Evolutionary conservation across 805 yeast species (phyloP), one percentile per base, ranked within the genome.

Genomic region (Yarrowia sp.): DNA sequence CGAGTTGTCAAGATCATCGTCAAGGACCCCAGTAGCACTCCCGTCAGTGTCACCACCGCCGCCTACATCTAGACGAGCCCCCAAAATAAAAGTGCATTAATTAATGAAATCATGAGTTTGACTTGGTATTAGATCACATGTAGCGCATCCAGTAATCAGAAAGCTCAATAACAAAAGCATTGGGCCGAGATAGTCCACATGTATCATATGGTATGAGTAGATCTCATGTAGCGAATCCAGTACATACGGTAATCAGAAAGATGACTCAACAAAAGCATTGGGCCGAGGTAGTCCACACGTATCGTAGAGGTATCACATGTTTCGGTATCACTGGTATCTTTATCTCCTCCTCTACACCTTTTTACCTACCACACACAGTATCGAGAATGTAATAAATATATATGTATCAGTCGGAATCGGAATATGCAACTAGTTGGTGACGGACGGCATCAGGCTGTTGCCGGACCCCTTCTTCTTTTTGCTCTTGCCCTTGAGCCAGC

Each of bases 311-410:
- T 27, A 27, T 27, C 29, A 27, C 29, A 27, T 14, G 13, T 19
- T 2, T 21, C 18, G 1, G 1, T 9, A 9, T 14, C 27, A 38
- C 27, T 16, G 24, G 41, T 36, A 19, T 19, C 22, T 12, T 14
- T 13, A 5, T 19, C n/a, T 13, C 8, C 33, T n/a, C n/a, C n/a
- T n/a, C n/a, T n/a, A n/a, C n/a, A n/a, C n/a, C n/a, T n/a, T n/a
- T n/a, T n/a, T n/a, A n/a, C 5, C 51, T 29, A 27, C 35, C 21
- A 22, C 14, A 3, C 13, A 22, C 41, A 47, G 56, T 31, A 33
- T 47, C 29, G 39, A 33, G 56, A 47, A 47, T 47, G 56, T 47
- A 47, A 47, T 47, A 47, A 47, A 47, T 47, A 44, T 44, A 46
- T 46, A 35, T 51, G 42, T 51, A 51, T 51, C 58, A 51, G 39